Conservation (phyloP, 495 filamentous ascomycete species). For the Daldinia loculata region DNA sequence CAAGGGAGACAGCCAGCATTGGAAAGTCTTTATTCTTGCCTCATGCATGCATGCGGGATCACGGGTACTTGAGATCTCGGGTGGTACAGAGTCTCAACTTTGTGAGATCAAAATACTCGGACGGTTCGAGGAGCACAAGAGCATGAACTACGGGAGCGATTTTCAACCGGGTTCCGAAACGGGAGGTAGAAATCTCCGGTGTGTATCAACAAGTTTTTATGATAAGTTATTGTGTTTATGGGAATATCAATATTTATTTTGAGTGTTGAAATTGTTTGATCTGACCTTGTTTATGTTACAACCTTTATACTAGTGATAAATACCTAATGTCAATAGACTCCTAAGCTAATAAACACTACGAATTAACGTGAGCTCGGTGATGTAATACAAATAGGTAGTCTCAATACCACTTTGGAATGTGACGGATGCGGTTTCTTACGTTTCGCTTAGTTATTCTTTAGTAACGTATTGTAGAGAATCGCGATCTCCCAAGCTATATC, state of each 20-base stretch:
- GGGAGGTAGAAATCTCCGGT: conserved; percentile 48
- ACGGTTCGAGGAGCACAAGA: conserved; percentile 85
- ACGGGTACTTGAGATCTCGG: conserved; percentile 67
- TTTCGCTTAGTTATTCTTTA: not conserved
- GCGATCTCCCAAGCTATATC: too few species aligned
- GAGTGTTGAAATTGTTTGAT: too few species aligned
- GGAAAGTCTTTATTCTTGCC: conserved; percentile 70
- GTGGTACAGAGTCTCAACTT: conserved; percentile 40
- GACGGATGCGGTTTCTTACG: not conserved
- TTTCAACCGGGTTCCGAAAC: conserved; percentile 58
- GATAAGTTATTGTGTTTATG: conserved; percentile 84
- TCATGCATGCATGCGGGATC: conserved; percentile 94
- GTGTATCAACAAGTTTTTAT: conserved; percentile 90
- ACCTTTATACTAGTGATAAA: not conserved
- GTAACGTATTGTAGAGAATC: not conserved
- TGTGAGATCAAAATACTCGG: conserved; percentile 74
- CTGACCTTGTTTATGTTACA: too few species aligned
- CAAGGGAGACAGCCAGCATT: conserved; percentile 21
- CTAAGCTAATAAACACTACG: too few species aligned
- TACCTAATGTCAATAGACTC: too few species aligned
- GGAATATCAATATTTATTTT: conserved; percentile 53
- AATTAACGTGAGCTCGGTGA: too few species aligned
- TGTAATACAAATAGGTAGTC: too few species aligned
- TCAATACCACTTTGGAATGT: not conserved
- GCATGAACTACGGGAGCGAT: conserved; percentile 95